Percentiles rank a stretch among this genome's conserved stretches.
Conservation (phyloP, 1,139 yeast species). For the Hemisphaericaspora xylanilytica region DNA sequence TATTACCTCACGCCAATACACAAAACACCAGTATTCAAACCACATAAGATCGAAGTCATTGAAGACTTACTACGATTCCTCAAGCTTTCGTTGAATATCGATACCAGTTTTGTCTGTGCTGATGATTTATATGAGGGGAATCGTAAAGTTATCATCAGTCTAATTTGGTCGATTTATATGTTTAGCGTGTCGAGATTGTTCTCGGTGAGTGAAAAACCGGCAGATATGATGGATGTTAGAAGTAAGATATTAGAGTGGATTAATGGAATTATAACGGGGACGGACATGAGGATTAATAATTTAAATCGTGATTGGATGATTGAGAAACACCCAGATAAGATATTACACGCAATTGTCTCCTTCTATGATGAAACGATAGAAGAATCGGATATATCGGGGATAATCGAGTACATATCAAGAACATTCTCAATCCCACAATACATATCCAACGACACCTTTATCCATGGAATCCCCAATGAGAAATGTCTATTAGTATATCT, state of each 20-base stretch:
- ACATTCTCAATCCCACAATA: slow-evolving; percentile 54
- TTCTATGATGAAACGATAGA: slow-evolving; percentile 20
- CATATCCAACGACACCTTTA: slow-evolving; percentile 61
- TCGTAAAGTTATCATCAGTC: slow-evolving; percentile 59
- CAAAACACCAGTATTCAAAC: slow-evolving; percentile 47
- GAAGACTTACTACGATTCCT: slow-evolving; percentile 56
- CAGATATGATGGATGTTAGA: slow-evolving; percentile 33
- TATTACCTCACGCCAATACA: slow-evolving; percentile 38
- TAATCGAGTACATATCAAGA: slow-evolving; percentile 25
- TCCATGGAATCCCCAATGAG: slow-evolving; percentile 52
- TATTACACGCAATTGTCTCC: slow-evolving; percentile 28
- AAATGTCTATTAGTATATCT: slow-evolving; percentile 62
- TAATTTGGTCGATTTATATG: slow-evolving; percentile 61
- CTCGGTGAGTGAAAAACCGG: slow-evolving; percentile 23
- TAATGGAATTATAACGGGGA: slow-evolving; percentile 20
- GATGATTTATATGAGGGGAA: slow-evolving; percentile 68
- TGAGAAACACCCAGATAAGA: slow-evolving; percentile 20
- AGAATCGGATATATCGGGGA: slow-evolving; percentile 23
- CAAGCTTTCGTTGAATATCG: slow-evolving; percentile 48
- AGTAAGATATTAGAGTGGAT: slow-evolving; percentile 36
- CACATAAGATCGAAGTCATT: slow-evolving; percentile 65
- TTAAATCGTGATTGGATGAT: slow-evolving; percentile 42
- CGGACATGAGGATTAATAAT: slow-evolving; percentile 21
- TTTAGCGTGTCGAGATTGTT: slow-evolving; percentile 41
- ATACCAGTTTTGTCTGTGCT: slow-evolving; percentile 56